These are phyloP conservation scores for Russula dissimulans DNA, from an alignment of 768 basidiomycete genomes.

Conservation along the genomic window DNA sequence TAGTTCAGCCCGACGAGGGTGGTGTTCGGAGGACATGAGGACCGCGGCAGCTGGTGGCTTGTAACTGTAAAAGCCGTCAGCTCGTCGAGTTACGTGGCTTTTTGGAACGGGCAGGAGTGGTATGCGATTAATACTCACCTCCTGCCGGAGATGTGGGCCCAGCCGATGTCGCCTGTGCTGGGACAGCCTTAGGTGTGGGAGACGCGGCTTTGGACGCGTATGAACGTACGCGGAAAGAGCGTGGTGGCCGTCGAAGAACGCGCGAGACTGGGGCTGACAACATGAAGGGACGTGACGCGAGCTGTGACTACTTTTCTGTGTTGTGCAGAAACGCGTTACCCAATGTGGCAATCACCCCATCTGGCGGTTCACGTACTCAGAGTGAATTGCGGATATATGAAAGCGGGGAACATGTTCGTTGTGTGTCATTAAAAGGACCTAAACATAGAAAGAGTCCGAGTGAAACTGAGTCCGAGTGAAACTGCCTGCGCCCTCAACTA, in stretches of 20 bases:
- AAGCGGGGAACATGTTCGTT: too few relatives aligned
- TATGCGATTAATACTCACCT: background rate
- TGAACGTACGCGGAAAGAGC: background rate
- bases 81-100: background rate
- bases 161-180: background rate
- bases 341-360: too few relatives aligned
- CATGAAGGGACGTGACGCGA: background rate
- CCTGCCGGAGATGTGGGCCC: background rate
- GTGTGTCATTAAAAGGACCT: too few relatives aligned
- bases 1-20: conserved; percentile 74
- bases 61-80: background rate
- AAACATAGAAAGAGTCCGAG: background rate
- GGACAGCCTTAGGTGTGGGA: background rate
- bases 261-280: background rate
- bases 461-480: too few relatives aligned
- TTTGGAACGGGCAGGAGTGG: background rate
- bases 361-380: too few relatives aligned
- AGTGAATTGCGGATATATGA: too few relatives aligned
- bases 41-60: conserved; percentile 22
- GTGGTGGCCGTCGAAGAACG: conserved; percentile 1
- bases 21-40: conserved; percentile 66
- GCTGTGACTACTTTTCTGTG: background rate
- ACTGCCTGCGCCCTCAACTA: background rate
- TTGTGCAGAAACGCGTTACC: background rate
- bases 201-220: background rate